Evolutionary conservation across 805 yeast genomes (phyloP).

Genomic region (Teunomyces atbi): DNA sequence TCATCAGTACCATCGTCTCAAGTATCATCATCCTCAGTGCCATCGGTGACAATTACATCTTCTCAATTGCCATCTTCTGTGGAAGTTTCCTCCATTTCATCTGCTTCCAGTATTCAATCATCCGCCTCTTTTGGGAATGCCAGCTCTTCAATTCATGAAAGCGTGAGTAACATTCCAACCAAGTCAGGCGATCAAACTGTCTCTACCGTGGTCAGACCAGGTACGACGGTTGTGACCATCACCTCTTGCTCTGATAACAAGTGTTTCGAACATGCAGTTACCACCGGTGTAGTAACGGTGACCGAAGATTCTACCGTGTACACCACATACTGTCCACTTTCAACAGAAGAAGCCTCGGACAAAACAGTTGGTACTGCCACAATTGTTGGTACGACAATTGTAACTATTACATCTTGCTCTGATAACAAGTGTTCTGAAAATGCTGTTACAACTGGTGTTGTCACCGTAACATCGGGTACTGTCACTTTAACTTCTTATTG

Average conservation of each 20-base stretch:
- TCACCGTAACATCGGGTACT: conserved; percentile 5
- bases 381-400: conserved; percentile 14
- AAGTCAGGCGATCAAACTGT: background rate
- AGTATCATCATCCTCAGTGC: background rate
- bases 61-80: background rate
- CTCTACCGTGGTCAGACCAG: conserved; percentile 1
- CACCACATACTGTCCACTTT: conserved; percentile 34
- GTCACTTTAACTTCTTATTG: conserved; percentile 22
- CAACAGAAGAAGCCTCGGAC: conserved; percentile 10
- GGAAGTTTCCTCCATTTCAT: background rate
- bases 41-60: background rate
- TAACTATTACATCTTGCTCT: conserved; percentile 30
- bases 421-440: conserved; percentile 24
- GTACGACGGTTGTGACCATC: conserved; percentile 25
- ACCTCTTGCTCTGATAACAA: conserved; percentile 32
- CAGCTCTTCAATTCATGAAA: background rate
- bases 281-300: conserved; percentile 38
- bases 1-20: background rate
- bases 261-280: conserved; percentile 19
- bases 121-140: background rate
- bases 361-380: background rate
- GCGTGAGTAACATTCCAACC: background rate
- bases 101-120: background rate
- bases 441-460: conserved; percentile 5
- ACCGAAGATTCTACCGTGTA: conserved; percentile 27